Percentiles rank a stretch among this genome's conserved stretches.
These are phyloP conservation scores for Wallemia hederae DNA, from an alignment of 1,284 basidiomycete species.

Conservation along the genomic window DNA sequence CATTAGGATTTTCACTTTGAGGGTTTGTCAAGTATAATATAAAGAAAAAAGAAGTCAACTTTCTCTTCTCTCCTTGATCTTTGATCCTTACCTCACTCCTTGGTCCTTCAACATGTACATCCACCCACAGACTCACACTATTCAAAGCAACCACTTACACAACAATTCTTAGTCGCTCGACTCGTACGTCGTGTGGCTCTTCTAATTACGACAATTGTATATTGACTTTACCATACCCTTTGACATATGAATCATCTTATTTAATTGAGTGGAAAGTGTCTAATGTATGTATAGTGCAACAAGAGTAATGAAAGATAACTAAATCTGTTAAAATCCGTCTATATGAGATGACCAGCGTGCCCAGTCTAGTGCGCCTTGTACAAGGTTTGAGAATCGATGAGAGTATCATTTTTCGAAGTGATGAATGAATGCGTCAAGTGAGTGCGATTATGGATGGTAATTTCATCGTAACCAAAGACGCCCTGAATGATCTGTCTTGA, in stretches of 20 bases:
- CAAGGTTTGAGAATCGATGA: conserved; percentile 8
- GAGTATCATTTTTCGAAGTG: conserved; percentile 7
- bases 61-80: too few relatives aligned
- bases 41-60: too few relatives aligned
- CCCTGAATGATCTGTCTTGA: background rate
- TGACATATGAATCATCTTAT: background rate
- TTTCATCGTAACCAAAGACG: background rate
- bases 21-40: too few relatives aligned
- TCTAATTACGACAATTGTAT: too few relatives aligned
- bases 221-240: background rate
- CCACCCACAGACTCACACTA: background rate
- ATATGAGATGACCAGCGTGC: too few relatives aligned
- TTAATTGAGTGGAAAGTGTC: too few relatives aligned
- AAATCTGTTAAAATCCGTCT: background rate
- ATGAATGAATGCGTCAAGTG: conserved; percentile 9
- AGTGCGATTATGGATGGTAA: conserved; percentile 13
- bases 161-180: background rate
- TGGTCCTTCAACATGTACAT: background rate
- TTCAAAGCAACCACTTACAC: too few relatives aligned
- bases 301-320: background rate
- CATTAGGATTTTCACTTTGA: too few relatives aligned
- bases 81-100: background rate
- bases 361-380: conserved; percentile 6
- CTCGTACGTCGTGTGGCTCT: too few relatives aligned
- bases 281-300: background rate